Percentiles rank a stretch among this genome's conserved stretches.
Conservation (phyloP, 371 early-diverging fungal genomes). For the Capillidium rhysosporum region DNA sequence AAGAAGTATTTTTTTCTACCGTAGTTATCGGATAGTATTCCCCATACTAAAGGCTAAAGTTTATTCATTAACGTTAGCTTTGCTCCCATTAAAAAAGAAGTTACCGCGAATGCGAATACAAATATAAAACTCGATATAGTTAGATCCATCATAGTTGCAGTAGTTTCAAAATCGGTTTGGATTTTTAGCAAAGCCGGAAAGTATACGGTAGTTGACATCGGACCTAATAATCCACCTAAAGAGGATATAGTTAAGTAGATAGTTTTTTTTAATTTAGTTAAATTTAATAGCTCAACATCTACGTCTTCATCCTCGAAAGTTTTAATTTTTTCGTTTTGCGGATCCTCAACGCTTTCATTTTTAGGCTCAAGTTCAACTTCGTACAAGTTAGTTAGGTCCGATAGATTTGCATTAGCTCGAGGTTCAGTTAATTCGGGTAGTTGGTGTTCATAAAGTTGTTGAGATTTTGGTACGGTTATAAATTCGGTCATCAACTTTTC, state of each 20-base stretch:
- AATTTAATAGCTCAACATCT: too few relatives aligned
- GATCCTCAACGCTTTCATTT: too few relatives aligned
- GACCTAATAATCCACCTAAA: not conserved
- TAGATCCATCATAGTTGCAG: slow-evolving; percentile 23
- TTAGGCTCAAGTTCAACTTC: too few relatives aligned
- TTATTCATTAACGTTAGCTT: slow-evolving; percentile 11
- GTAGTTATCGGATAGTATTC: slow-evolving; percentile 37
- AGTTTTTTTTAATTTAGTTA: not conserved
- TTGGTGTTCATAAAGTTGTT: too few relatives aligned
- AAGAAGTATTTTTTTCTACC: slow-evolving; percentile 44
- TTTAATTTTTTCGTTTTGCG: too few relatives aligned
- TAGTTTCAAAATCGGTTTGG: slow-evolving; percentile 22
- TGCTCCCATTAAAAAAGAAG: too few relatives aligned
- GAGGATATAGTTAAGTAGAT: not conserved
- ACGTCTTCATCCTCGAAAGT: too few relatives aligned
- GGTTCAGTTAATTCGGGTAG: too few relatives aligned
- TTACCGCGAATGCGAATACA: slow-evolving; percentile 23
- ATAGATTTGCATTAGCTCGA: too few relatives aligned
- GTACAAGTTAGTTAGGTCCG: too few relatives aligned
- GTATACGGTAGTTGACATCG: slow-evolving; percentile 8
- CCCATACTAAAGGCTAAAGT: slow-evolving; percentile 33
- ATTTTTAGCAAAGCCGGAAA: slow-evolving; percentile 27
- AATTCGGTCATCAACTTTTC: too few relatives aligned
- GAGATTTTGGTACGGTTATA: too few relatives aligned
- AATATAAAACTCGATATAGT: slow-evolving; percentile 30